Percentiles rank a stretch among this genome's conserved stretches.
Evolutionary conservation across 2,329 filamentous ascomycete species (phyloP).

Genomic region (Beauveria brongniartii): DNA sequence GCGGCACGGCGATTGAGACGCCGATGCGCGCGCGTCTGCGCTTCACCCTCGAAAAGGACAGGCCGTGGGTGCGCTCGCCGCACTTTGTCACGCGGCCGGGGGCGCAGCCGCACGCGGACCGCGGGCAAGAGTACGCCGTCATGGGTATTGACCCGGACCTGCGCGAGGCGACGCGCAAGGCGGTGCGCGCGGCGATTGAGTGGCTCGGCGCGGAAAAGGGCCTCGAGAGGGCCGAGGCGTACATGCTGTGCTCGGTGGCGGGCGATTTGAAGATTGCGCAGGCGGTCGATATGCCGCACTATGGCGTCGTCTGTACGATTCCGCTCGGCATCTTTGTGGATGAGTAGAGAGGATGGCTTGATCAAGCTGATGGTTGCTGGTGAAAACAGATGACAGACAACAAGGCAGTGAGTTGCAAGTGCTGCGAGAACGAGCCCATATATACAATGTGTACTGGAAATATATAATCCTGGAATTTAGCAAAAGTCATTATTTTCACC

Average conservation of each 20-base stretch:
- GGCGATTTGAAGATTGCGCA: constrained; percentile 43
- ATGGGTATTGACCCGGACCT: constrained; percentile 40
- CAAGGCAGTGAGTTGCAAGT: neutral
- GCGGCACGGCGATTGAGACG: constrained; percentile 49
- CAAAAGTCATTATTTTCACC: too few species aligned
- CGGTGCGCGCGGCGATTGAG: constrained; percentile 37
- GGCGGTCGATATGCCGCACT: constrained; percentile 47
- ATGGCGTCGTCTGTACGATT: constrained; percentile 40
- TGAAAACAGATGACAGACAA: neutral
- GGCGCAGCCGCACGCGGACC: constrained; percentile 13
- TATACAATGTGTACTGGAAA: neutral
- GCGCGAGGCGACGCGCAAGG: constrained; percentile 39
- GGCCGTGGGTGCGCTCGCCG: constrained; percentile 36
- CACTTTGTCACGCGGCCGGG: constrained; percentile 34
- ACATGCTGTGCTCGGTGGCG: constrained; percentile 43
- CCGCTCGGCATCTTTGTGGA: constrained; percentile 38
- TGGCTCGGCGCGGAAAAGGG: constrained; percentile 40
- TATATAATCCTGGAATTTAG: neutral
- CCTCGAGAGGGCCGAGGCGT: constrained; percentile 37
- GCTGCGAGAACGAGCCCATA: neutral
- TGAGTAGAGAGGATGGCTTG: neutral
- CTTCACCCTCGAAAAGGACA: constrained; percentile 39
- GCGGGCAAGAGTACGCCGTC: constrained; percentile 33
- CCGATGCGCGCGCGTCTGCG: constrained; percentile 39
- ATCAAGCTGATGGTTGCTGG: neutral